Evolutionary conservation across 1,284 basidiomycete species (phyloP), one percentile per base, ranked within the genome.

Genomic region (Irpex rosettiformis): DNA sequence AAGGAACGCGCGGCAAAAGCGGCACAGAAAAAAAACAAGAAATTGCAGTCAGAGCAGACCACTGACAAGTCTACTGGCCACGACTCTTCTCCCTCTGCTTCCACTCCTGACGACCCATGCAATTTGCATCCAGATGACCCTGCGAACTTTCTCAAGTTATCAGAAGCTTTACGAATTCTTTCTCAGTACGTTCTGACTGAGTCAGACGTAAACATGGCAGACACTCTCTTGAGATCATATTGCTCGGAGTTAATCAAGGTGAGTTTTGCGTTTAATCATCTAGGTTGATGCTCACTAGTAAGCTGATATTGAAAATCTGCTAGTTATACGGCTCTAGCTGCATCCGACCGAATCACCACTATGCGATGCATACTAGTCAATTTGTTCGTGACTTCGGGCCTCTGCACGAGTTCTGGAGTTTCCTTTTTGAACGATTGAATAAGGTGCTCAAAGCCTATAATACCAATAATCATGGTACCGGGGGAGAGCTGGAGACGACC

Each of bases 381-480:
- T 69, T 54, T 45, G 57, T 71, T 1, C 62, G 61, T 0, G 64
- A 72, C 52, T 75, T 66, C 57, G 73, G 74, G 0, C 75, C 75
- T 0, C 40, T 76, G 0, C 67, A 69, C 18, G 69, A 62, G 5
- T 76, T 74, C 54, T 76, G 74, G 74, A 75, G 67, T 0, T 76
- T 76, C 48, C 54, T 76, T 1, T 75, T 74, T 57, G 74, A 76
- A 54, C 64, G 69, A 0, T 48, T 76, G 4, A 76, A 75, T 56
- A 74, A 74, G 42, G 65, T 76, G 1, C 64, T 76, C 27, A 76
- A 76, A 58, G 65, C 63, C 24, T 75, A 66, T 64, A 66, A 70
- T 28, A 72, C 69, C 0, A 67, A 65, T 48, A 72, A 73, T 29
- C 73, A 74, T 58, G 58, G 54, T 0, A 16, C 10, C 10, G 65